Evolutionary conservation across 163 green algal genomes (phyloP), one percentile per base, ranked within the genome.

Genomic region (Scenedesmus sp.): DNA sequence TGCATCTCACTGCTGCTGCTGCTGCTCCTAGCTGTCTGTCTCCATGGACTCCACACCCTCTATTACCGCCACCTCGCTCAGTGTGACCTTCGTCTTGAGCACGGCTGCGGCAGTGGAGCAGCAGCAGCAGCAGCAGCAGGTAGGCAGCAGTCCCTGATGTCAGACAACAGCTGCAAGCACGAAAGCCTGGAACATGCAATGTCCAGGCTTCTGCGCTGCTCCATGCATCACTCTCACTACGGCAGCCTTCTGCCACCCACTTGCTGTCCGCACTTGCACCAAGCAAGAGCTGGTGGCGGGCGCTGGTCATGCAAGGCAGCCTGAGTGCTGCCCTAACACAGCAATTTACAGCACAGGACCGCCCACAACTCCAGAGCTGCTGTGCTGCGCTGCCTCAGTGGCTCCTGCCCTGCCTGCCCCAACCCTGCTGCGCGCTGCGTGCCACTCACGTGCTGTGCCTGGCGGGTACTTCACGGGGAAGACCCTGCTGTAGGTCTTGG

Each of bases 401-500:
- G 34, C 34, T 46, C 34, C 34, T 46, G 34, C 34, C 34, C 34
- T 46, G 34, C 34, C 66, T 8, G 16, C 66, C 66, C 66, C 59
- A 64, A 13, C 62, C 62, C 18, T 52, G 70, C 70, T 52, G 70
- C 70, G 12, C 2, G 70, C 4, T 52, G 23, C 34, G 5, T 13
- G 5, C 1, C 0, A 94, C 94, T 95, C 83, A 97, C 96, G 93
- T 86, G 96, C 93, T 6, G 96, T 97, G 88, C 97, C 97, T 2
- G 90, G 82, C 20, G 95, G 52, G 93, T 98, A 98, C 66, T 90
- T 82, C 60, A 97, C 95, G 8, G 97, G 97, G 89, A 95, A 95
- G 66, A 95, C 15, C 59, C 97, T 93, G 60, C 88, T 88, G 94
- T 98, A 99, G 9, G 96, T 98, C 94, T 98, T 98, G 79, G n/a